Base-by-base conservation (phyloP, 805 yeast genomes). In the Zygosaccharomyces pseudorouxii region DNA sequence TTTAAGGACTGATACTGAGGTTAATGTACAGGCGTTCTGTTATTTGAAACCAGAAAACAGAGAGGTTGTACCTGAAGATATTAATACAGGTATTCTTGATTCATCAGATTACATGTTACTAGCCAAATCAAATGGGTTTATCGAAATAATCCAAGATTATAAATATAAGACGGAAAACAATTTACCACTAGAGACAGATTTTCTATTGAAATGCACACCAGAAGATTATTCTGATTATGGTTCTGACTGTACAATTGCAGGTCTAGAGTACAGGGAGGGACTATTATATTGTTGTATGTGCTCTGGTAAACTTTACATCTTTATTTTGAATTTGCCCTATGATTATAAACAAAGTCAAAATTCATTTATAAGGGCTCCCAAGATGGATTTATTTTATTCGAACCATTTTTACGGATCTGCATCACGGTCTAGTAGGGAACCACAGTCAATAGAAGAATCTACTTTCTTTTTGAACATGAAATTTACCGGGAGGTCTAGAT, bases 51-150 rank as follows among this genome's bases (percentile, higher is more conserved):
- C 62, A 6, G 47, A 42, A 23, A 38, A 46, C n/a, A 51, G 55
- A 42, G 40, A 35, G n/a, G 35, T 51, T 11, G 27, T 42, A 3
- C 45, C 55, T 1, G 40, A 22, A 4, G 30, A 29, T 25, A 18
- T 40, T 11, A 47, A 52, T 29, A 25, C 30, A 6, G 36, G 45
- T 12, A 25, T 42, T 4, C 29, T 51, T 37, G 63, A 62, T 40
- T 39, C 48, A 22, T 59, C 62, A 11, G 68, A 64, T 47, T 63
- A 59, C 48, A 45, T 64, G 55, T 28, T 64, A 11, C 33, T 63
- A n/a, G 63, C 59, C 0, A 62, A 57, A 46, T 55, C 60, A 10
- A 58, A 58, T 52, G 67, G 69, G 4, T 45, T 58, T 18, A 58
- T 64, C 16, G 67, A 62, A 42, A 50, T 64, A n/a, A 48, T 61